phyloP scores from a whole-genome alignment of 352 stramenopile genomes.

The Elongisporangium undulatum region DNA sequence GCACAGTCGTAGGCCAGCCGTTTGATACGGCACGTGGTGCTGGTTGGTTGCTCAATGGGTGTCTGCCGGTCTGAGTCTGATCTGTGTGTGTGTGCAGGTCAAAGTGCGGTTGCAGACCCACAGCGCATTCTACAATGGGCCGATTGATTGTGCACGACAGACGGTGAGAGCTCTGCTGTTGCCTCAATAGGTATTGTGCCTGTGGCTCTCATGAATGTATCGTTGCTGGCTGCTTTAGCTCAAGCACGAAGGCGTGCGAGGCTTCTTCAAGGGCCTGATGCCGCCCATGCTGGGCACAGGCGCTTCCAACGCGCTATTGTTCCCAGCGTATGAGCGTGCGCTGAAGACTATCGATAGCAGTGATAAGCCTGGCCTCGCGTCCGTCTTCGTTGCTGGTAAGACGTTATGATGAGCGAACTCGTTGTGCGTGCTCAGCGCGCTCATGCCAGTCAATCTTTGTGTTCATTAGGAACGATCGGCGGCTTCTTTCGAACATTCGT shows the following conservation, averaged over 20 bases:
- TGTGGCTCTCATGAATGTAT: background rate
- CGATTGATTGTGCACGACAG: conserved; percentile 39
- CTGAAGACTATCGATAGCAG: conserved; percentile 58
- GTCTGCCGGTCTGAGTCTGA: background rate
- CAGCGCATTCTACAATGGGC: conserved; percentile 44
- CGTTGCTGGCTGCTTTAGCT: background rate
- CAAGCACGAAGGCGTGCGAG: conserved; percentile 59
- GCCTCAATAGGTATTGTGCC: too few species aligned
- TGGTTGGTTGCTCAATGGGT: too few species aligned
- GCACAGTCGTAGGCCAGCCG: too few species aligned
- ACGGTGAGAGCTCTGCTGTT: conserved; percentile 14
- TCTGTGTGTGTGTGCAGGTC: conserved; percentile 23
- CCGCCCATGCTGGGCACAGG: conserved; percentile 81
- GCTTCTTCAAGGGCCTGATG: conserved; percentile 84
- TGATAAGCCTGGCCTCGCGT: conserved; percentile 46
- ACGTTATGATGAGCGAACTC: conserved; percentile 8
- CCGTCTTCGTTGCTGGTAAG: conserved; percentile 62
- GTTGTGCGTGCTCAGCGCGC: background rate
- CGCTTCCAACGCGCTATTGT: conserved; percentile 84
- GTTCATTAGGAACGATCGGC: conserved; percentile 9
- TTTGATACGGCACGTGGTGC: too few species aligned
- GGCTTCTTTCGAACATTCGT: conserved; percentile 77
- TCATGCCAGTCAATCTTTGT: background rate
- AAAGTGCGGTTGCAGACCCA: conserved; percentile 64
- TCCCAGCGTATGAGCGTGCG: conserved; percentile 73